Evolutionary conservation across 441 rosid genomes (phyloP), one percentile per base, ranked within the genome.

Genomic region (Pelargonium myrrhifolium): DNA sequence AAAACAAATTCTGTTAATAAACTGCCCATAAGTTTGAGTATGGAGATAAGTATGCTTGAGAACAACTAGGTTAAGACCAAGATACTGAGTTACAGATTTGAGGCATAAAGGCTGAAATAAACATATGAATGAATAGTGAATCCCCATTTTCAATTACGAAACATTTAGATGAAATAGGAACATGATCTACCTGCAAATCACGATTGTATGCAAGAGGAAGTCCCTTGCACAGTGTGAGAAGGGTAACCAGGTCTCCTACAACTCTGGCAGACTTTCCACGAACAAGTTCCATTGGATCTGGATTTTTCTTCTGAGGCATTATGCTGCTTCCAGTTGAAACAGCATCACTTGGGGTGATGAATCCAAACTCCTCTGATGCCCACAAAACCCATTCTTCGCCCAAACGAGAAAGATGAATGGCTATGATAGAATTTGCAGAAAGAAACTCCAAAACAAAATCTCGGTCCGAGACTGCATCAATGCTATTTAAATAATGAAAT

Each of bases 221-320:
- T 58, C 99, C 99, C 81, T 94, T 94, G 85, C 99, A 91, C 49
- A 91, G 68, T n/a, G 89, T 86, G 65, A 94, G 81, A 74, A 91
- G 88, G 10, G 97, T 88, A 64, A 88, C 89, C 43, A 91, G 79
- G 75, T 85, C 87, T n/a, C 97, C 98, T 26, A 94, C 79, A 68
- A 86, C 89, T 73, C 96, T 77, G 21, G 92, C 96, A 74, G 97
- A 89, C 79, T 94, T 94, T 31, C 97, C 97, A 61, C 96, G 85
- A 60, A 91, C 96, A 74, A 94, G 99, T 74, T 91, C 97, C 97
- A 91, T 89, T n/a, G 97, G 99, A 77, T 94, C 97, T 53, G 96
- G 97, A 79, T 91, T 94, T 80, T 94, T 91, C 90, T 94, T 89
- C 80, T 91, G 99, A 66, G 99, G 97, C 99, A 94, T 94, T 78